These are phyloP conservation scores for Arthrobotrys iridis DNA, from an alignment of 2,329 filamentous ascomycete genomes.

Conservation along the genomic window DNA sequence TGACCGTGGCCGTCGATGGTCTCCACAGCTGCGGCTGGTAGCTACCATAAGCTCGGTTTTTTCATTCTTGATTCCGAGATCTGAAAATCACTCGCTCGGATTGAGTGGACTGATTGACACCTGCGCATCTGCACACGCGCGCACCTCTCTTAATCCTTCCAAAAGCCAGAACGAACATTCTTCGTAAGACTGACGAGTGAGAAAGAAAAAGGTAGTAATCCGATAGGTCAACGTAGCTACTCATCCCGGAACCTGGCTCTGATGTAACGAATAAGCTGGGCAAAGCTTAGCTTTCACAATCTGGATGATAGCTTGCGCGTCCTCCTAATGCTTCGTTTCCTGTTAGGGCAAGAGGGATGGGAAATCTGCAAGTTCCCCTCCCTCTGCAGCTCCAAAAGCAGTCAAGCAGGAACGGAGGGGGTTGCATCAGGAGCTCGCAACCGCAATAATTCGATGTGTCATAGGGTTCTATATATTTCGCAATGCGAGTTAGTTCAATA, in stretches of 20 bases:
- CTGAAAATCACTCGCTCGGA: slow-evolving; percentile 24
- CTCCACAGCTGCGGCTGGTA: slow-evolving; percentile 12
- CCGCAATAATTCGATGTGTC: neutral
- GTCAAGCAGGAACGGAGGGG: neutral
- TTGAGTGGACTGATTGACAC: neutral
- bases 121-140: neutral
- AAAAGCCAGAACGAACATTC: slow-evolving; percentile 4
- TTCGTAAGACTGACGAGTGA: neutral
- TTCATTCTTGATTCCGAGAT: neutral
- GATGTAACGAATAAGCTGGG: slow-evolving; percentile 27
- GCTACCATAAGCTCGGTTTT: slow-evolving; percentile 7
- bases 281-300: slow-evolving; percentile 50
- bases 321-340: neutral
- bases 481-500: neutral
- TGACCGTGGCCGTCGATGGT: neutral
- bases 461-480: neutral
- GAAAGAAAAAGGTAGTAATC: slow-evolving; percentile 33
- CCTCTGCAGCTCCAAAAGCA: neutral
- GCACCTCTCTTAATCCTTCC: neutral
- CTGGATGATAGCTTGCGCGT: slow-evolving; percentile 24
- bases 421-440: neutral
- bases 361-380: slow-evolving; percentile 3
- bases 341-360: neutral
- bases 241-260: neutral
- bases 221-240: slow-evolving; percentile 42